Evolutionary conservation across 164 flowering plant species (phyloP), one percentile per base, ranked within the genome.

Genomic region (Sextonia rubra): DNA sequence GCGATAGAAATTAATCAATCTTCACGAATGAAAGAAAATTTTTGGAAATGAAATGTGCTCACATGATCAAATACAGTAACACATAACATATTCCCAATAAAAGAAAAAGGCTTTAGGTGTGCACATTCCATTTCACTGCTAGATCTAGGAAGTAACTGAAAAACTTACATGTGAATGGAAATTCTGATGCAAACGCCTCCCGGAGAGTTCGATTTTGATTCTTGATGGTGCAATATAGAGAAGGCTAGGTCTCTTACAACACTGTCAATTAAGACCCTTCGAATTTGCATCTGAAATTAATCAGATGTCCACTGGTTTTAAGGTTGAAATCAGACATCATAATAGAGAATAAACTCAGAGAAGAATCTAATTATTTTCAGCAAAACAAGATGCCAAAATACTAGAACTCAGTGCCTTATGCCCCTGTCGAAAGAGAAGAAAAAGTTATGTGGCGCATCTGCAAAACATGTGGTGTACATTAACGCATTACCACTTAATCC

Each of bases 331-430:
- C 69, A 32, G 47, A 60, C 25, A 64, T 60, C 48, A 32, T 71
- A 66, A 76, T 47, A 71, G 73, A 69, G 77, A 76, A 73, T 60
- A 76, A 73, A 79, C 58, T 37, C 44, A 8, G 44, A 37, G 74
- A 66, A 25, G 77, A 75, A 74, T 55, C 37, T 52, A 68, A 47
- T 27, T 62, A 66, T 58, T 55, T 77, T 70, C 66, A 69, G 81
- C 81, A 73, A 80, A 75, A 77, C 20, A 76, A 85, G 86, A 85
- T 81, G 88, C 87, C 72, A 72, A 79, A 83, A 86, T 81, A 14
- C n/a, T 15, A 52, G 79, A 79, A 80, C 78, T 79, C 82, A 84
- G 72, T 68, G 76, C 69, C 71, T 76, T 76, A 72, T 17, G 66
- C 44, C 8, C 44, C 44, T 37, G 44, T 37, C 1, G 18, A 52